Base-by-base conservation (phyloP, 768 basidiomycete species). In the Leccinum aurantiacum region DNA sequence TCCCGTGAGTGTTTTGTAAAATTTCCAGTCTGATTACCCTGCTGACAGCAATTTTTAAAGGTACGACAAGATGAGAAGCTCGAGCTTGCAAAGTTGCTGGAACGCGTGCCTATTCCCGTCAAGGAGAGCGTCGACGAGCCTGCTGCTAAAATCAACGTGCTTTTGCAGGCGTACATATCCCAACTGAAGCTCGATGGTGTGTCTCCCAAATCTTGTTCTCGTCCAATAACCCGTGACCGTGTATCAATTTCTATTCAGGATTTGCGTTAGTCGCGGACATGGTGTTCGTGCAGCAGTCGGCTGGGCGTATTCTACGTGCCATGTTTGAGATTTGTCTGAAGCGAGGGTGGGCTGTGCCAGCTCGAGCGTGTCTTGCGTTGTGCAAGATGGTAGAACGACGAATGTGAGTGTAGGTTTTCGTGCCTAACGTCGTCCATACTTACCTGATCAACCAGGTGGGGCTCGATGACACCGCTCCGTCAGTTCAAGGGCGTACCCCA, bases 311-410 rank as follows among this genome's bases (percentile, higher is more conserved):
- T 67, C 78, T 98, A 41, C 92, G 95, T n/a, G 96, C 96, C 14
- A 91, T 99, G 70, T 98, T 95, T 66, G 96, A 99, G 75, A 99
- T 98, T 58, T 98, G 95, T 72, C 77, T 98, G 60, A 97, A 96
- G 77, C 88, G 95, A 47, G 95, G 95, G 19, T 99, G 97, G 97
- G 93, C 97, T 2, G 82, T 90, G 1, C 93, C 95, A 0, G 94
- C 96, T 0, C 88, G 93, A 66, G 89, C 92, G 7, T 93, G 93
- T 4, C 81, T 98, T 29, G 90, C 94, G 62, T 76, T 99, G 59
- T 98, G 95, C 80, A 98, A 98, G 77, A 96, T 96, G 94, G 90
- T 93, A 0, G 93, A 93, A 69, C 86, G 88, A 66, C 77, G 88
- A 57, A 91, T 94, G 92, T 88, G 47, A 67, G 86, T 75, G 13